These are phyloP conservation scores for Rutidosis leptorrhynchoides DNA, from an alignment of 129 eudicot species.

Conservation along the genomic window DNA sequence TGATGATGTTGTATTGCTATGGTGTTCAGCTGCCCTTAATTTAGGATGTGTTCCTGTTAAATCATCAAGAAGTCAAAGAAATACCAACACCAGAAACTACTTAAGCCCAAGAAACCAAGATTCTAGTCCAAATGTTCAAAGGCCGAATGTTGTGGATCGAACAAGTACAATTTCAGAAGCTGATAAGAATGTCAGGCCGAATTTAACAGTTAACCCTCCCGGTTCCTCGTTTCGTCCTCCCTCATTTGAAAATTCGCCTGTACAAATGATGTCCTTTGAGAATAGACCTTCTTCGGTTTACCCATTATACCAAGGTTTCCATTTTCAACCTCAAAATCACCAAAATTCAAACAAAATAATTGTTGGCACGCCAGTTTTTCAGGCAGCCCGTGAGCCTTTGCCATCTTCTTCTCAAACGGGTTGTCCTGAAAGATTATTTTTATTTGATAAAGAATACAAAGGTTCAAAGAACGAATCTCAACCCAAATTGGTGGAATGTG, in stretches of 20 bases:
- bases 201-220: constrained; percentile 24
- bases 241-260: constrained; percentile 32
- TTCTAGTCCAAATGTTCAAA: constrained; percentile 29
- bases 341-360: constrained; percentile 38
- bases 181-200: constrained; percentile 31
- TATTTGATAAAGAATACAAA: constrained; percentile 26
- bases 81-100: constrained; percentile 65
- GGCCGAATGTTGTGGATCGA: constrained; percentile 26
- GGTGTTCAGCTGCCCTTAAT: constrained; percentile 82
- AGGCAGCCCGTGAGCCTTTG: constrained; percentile 37
- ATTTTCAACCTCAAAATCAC: constrained; percentile 40
- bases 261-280: constrained; percentile 33
- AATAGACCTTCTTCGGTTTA: constrained; percentile 36
- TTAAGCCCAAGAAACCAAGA: constrained; percentile 63
- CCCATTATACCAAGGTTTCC: constrained; percentile 65
- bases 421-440: constrained; percentile 41
- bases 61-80: constrained; percentile 85
- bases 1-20: not conserved
- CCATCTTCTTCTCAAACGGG: constrained; percentile 34
- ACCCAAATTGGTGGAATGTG: constrained; percentile 48
- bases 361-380: constrained; percentile 63
- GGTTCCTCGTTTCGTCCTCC: constrained; percentile 36
- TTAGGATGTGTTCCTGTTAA: constrained; percentile 81
- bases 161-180: constrained; percentile 32
- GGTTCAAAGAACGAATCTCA: constrained; percentile 27